phyloP scores from a whole-genome alignment of 2,329 filamentous ascomycete genomes.

The Aureobasidium sp. region DNA sequence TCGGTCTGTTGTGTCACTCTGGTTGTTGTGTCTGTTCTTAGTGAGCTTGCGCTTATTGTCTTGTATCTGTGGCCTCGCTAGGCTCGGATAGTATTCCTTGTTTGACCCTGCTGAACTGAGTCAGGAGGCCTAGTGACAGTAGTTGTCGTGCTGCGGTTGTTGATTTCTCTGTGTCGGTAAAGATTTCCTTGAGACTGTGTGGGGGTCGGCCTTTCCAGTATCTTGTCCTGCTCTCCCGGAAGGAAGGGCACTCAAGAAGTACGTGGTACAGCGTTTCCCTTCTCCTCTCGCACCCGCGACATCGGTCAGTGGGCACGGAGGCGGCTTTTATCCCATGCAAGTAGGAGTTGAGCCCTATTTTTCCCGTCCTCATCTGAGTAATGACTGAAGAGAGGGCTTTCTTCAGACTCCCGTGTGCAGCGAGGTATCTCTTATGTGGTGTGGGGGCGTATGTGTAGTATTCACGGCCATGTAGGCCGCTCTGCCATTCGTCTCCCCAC shows the following conservation, averaged over 20 bases:
- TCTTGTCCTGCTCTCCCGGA: not conserved
- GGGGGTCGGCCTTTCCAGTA: not conserved
- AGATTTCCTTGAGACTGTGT: not conserved
- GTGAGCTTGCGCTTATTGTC: not conserved
- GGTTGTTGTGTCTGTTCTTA: not conserved
- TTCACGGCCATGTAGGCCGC: not conserved
- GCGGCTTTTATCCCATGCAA: not conserved
- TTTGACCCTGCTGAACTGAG: not conserved
- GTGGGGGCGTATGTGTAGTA: not conserved
- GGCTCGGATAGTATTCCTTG: not conserved
- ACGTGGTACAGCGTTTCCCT: not conserved
- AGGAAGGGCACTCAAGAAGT: not conserved
- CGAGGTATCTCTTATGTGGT: not conserved
- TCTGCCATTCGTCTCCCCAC: not conserved
- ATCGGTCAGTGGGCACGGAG: not conserved
- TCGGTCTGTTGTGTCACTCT: no score
- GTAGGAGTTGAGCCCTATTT: conserved; percentile 1
- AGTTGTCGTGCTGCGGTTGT: not conserved
- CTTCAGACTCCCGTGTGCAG: not conserved
- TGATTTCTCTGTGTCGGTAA: not conserved
- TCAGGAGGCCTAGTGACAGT: not conserved
- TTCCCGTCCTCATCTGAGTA: not conserved
- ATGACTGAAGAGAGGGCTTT: not conserved
- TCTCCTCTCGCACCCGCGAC: not conserved
- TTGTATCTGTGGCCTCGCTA: not conserved